These are phyloP conservation scores for Calvatia gigantea DNA, from an alignment of 768 basidiomycete species.

Conservation along the genomic window DNA sequence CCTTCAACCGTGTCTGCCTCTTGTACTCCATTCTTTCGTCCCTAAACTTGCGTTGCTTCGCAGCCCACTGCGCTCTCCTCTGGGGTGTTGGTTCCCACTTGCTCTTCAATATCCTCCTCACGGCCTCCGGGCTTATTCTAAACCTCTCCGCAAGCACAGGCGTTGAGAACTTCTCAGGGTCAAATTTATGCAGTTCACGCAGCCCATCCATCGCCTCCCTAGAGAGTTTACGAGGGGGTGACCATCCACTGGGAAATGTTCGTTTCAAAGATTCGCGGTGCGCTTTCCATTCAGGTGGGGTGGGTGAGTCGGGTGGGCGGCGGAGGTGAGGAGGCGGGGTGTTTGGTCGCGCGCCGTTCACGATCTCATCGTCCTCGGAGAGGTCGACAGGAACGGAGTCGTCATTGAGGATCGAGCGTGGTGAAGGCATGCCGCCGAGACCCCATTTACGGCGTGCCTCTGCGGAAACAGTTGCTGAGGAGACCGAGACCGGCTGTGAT, in stretches of 20 bases:
- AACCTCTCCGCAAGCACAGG: conserved; percentile 73
- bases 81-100: conserved; percentile 62
- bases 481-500: conserved; percentile 19
- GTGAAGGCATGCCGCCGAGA: conserved; percentile 32
- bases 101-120: conserved; percentile 75
- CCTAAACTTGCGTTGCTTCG: conserved; percentile 45
- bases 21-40: conserved; percentile 33
- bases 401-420: conserved; percentile 47
- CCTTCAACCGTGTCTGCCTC: conserved; percentile 29
- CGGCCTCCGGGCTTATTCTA: conserved; percentile 77
- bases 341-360: conserved; percentile 37
- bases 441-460: conserved; percentile 33
- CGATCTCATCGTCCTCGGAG: conserved; percentile 48
- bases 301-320: conserved; percentile 34
- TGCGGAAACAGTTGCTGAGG: conserved; percentile 7
- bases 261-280: conserved; percentile 52
- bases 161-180: conserved; percentile 63
- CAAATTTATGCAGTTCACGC: conserved; percentile 58
- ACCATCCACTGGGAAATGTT: conserved; percentile 67
- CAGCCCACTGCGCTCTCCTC: conserved; percentile 44
- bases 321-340: conserved; percentile 35
- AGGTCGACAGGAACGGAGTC: conserved; percentile 42
- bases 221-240: conserved; percentile 75
- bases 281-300: conserved; percentile 44
- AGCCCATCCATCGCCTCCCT: conserved; percentile 83